phyloP scores from a whole-genome alignment of 129 eudicot species.

The Chrysanthemum seticuspe region DNA sequence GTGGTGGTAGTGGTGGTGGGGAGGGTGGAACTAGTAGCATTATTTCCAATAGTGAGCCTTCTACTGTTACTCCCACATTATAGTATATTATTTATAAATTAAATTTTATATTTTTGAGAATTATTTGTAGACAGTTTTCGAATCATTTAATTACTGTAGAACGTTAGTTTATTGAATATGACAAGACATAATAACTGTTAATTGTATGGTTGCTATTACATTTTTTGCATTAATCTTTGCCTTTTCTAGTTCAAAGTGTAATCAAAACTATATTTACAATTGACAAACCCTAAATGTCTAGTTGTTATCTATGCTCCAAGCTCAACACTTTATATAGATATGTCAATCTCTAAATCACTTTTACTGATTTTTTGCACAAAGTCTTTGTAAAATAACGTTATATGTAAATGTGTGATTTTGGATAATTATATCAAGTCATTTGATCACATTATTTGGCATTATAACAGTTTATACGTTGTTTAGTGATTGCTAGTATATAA shows the following conservation, averaged over 20 bases:
- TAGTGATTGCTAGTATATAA: too few relatives aligned
- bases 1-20: constrained; percentile 27
- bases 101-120: constrained; percentile 16
- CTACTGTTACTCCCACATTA: constrained; percentile 43
- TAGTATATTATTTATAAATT: constrained; percentile 25
- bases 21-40: constrained; percentile 30
- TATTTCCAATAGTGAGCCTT: constrained; percentile 30
- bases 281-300: background rate
- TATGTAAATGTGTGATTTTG: too few relatives aligned
- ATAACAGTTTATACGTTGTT: too few relatives aligned
- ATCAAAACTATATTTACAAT: too few relatives aligned
- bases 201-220: background rate
- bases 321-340: too few relatives aligned
- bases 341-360: too few relatives aligned
- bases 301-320: background rate
- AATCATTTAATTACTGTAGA: constrained; percentile 7
- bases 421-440: too few relatives aligned
- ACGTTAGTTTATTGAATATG: background rate
- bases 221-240: background rate
- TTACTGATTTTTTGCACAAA: too few relatives aligned
- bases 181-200: background rate
- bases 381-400: too few relatives aligned
- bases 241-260: background rate
- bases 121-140: constrained; percentile 28
- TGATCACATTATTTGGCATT: too few relatives aligned